Evolutionary conservation across 768 basidiomycete genomes (phyloP), one percentile per base, ranked within the genome.

Genomic region (Amanita brunnescens): DNA sequence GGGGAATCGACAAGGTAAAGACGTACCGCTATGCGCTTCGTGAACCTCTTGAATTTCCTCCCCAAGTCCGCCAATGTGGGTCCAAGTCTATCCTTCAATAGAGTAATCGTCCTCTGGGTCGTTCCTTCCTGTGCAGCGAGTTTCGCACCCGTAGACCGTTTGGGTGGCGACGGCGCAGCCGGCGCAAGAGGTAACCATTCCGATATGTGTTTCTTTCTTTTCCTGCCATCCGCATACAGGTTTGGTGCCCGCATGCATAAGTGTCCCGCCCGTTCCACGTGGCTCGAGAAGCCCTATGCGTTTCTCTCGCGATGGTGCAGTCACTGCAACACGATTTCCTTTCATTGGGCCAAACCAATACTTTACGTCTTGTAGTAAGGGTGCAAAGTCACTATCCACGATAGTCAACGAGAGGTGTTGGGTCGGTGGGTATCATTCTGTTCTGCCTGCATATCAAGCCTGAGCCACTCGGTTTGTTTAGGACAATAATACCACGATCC

Each of bases 391-490:
- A 1, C 87, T 91, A 53, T 98, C 94, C 14, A 91, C 84, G 18
- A 98, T 75, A 9, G 90, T 94, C 8, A 99, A 77, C 4, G 98
- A 72, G 10, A 99, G n/a, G 78, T n/a, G 98, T 79, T 2, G 94
- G 95, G 60, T 98, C 96, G 0, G 88, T 87, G 0, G 96, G 90
- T n/a, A n/a, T n/a, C n/a, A n/a, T n/a, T n/a, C n/a, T n/a, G 38
- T 63, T 60, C 45, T 71, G 58, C 63, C 83, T 83, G 51, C 78
- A 81, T 10, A 79, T 61, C 37, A 85, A 66, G 18, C n/a, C n/a
- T n/a, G n/a, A n/a, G n/a, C 71, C 75, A 3, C 78, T 70, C 2
- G 83, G 81, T 59, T 85, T 85, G 58, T 83, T 80, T 37, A 83
- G 56, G 6, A 83, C 70, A 14, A 83, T 63, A n/a, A 77, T 51